Conservation (phyloP, 2,329 filamentous ascomycete species). For the Hypoxylon sp. region DNA sequence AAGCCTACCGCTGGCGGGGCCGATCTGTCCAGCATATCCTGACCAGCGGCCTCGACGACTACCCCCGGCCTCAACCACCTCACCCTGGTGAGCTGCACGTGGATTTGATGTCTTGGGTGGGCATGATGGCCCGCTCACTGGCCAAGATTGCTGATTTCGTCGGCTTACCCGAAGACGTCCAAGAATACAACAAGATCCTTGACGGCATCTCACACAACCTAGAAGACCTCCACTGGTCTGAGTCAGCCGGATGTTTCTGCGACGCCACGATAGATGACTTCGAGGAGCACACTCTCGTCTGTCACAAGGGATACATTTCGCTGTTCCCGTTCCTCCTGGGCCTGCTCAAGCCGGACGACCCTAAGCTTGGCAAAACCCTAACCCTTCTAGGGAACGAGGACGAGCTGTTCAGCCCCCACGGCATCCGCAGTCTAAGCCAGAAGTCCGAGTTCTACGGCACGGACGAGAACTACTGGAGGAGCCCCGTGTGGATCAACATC, state of each 20-base stretch:
- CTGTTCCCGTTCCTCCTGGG: slow-evolving; percentile 92
- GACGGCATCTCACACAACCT: slow-evolving; percentile 85
- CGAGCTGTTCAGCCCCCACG: slow-evolving; percentile 88
- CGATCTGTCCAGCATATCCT: slow-evolving; percentile 86
- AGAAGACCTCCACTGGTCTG: slow-evolving; percentile 91
- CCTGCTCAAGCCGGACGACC: slow-evolving; percentile 75
- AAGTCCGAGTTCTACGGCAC: slow-evolving; percentile 85
- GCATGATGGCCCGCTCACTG: slow-evolving; percentile 91
- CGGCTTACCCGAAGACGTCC: slow-evolving; percentile 77
- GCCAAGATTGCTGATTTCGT: slow-evolving; percentile 79
- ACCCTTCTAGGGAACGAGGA: slow-evolving; percentile 81
- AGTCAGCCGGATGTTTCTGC: slow-evolving; percentile 82
- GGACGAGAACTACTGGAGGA: slow-evolving; percentile 96
- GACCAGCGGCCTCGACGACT: slow-evolving; percentile 94
- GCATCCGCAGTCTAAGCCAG: slow-evolving; percentile 89
- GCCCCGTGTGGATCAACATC: slow-evolving; percentile 94
- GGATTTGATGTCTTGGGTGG: slow-evolving; percentile 95
- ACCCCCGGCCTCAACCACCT: slow-evolving; percentile 90
- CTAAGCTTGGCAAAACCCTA: slow-evolving; percentile 76
- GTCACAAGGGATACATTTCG: slow-evolving; percentile 96
- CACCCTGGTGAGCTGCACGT: slow-evolving; percentile 96
- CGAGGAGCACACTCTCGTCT: slow-evolving; percentile 88
- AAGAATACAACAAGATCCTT: slow-evolving; percentile 74
- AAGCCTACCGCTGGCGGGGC: slow-evolving; percentile 95
- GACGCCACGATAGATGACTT: slow-evolving; percentile 95